Evolutionary conservation across 495 filamentous ascomycete species (phyloP).

Genomic region (Hamigera avellanea): DNA sequence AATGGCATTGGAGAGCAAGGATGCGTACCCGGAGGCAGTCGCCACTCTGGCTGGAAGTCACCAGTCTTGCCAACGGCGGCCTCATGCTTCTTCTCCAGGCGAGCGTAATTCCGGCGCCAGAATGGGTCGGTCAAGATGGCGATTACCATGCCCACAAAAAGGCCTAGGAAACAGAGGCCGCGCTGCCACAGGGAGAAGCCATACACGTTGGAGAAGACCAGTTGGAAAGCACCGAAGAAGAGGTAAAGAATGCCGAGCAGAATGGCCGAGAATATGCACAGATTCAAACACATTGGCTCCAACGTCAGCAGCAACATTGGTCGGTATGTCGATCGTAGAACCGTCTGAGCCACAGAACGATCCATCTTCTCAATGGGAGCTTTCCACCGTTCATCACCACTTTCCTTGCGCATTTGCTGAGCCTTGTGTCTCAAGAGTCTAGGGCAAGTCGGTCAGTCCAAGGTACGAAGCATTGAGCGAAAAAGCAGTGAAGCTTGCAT

Average conservation of each 20-base stretch:
- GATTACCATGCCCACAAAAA: constrained; percentile 68
- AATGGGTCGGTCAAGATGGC: constrained; percentile 61
- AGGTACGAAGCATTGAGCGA: neutral
- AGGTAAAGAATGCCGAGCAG: constrained; percentile 84
- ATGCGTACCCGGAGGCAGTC: constrained; percentile 51
- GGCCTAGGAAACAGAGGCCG: constrained; percentile 71
- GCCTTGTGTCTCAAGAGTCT: constrained; percentile 71
- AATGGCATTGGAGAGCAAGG: neutral
- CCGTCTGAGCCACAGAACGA: constrained; percentile 58
- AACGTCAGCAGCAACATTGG: constrained; percentile 73
- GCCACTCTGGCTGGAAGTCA: constrained; percentile 71
- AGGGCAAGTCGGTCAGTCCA: constrained; percentile 10
- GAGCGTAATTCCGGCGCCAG: constrained; percentile 58
- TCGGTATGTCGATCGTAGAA: constrained; percentile 59
- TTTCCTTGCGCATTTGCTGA: constrained; percentile 55
- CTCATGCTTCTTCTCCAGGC: constrained; percentile 48
- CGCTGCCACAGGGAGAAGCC: constrained; percentile 71
- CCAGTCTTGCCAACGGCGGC: constrained; percentile 41
- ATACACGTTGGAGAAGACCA: constrained; percentile 71
- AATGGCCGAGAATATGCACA: constrained; percentile 78
- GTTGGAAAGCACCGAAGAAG: constrained; percentile 87
- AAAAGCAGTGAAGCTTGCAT: constrained; percentile 7
- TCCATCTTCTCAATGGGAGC: constrained; percentile 74
- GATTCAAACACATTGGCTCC: constrained; percentile 78
- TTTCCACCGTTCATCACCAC: constrained; percentile 61